These are phyloP conservation scores for Boeremia exigua DNA, from an alignment of 2,329 filamentous ascomycete species.

Conservation along the genomic window DNA sequence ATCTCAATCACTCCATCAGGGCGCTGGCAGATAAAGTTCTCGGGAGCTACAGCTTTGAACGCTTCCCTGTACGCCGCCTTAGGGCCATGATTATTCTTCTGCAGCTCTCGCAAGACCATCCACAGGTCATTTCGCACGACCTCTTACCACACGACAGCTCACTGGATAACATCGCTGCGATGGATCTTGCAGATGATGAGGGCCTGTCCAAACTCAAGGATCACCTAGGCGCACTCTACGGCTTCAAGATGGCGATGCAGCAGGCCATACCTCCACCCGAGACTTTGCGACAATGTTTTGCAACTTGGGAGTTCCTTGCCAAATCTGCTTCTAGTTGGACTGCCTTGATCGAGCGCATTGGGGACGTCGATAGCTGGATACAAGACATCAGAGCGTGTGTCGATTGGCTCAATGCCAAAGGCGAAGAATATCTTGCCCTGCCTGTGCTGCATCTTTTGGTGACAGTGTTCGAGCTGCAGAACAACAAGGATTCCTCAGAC, in stretches of 20 bases:
- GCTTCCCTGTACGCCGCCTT: slow-evolving; percentile 43
- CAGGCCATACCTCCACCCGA: slow-evolving; percentile 35
- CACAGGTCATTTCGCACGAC: slow-evolving; percentile 59
- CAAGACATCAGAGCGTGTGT: slow-evolving; percentile 60
- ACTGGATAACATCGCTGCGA: not conserved
- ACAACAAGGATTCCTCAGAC: slow-evolving; percentile 44
- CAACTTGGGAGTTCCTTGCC: slow-evolving; percentile 48
- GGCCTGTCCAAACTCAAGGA: slow-evolving; percentile 40
- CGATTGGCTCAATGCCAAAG: slow-evolving; percentile 65
- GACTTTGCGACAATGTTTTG: slow-evolving; percentile 40
- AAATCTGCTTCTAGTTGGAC: slow-evolving; percentile 41
- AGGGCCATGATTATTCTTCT: slow-evolving; percentile 36
- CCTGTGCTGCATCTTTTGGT: slow-evolving; percentile 58
- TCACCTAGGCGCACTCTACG: slow-evolving; percentile 46
- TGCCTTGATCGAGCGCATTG: slow-evolving; percentile 54
- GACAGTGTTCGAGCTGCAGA: slow-evolving; percentile 56
- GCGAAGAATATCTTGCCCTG: slow-evolving; percentile 58
- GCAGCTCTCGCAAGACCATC: slow-evolving; percentile 60
- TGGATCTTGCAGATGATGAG: slow-evolving; percentile 35
- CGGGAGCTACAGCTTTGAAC: slow-evolving; percentile 33
- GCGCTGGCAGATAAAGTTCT: slow-evolving; percentile 30
- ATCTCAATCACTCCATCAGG: slow-evolving; percentile 33
- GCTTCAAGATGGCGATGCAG: slow-evolving; percentile 53
- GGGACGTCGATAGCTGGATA: slow-evolving; percentile 58
- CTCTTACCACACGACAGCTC: slow-evolving; percentile 3